These are phyloP conservation scores for Pleurotus giganteus DNA, from an alignment of 768 basidiomycete species.

Conservation along the genomic window DNA sequence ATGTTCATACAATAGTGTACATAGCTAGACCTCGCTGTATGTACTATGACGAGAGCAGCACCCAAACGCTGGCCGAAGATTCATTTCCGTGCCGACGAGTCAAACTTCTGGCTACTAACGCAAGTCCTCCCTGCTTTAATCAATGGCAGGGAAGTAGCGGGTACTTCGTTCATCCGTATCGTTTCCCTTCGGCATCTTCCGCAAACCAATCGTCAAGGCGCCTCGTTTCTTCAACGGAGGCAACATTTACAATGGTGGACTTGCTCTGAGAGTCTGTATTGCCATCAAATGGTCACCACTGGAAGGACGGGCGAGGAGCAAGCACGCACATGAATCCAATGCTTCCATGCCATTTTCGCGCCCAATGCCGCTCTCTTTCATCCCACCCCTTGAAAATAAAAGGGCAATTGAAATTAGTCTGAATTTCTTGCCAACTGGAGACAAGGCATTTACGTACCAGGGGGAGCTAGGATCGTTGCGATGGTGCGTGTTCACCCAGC, in stretches of 20 bases:
- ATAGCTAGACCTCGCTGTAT: background rate
- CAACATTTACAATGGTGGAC: conserved; percentile 75
- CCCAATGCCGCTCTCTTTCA: conserved; percentile 88
- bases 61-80: background rate
- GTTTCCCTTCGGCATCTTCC: conserved; percentile 44
- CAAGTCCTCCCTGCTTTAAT: background rate
- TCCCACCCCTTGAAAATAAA: conserved; percentile 64
- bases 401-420: conserved; percentile 3
- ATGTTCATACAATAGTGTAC: conserved; percentile 1
- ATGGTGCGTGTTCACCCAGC: conserved; percentile 90
- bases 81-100: background rate
- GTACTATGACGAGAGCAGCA: background rate
- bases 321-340: conserved; percentile 66
- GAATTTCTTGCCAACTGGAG: background rate
- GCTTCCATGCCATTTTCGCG: conserved; percentile 86
- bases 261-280: conserved; percentile 79
- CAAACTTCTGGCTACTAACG: background rate
- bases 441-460: conserved; percentile 48
- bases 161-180: conserved; percentile 55
- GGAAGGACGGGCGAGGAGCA: background rate
- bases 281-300: background rate
- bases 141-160: background rate
- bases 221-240: conserved; percentile 55
- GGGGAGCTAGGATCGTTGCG: conserved; percentile 88
- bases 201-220: conserved; percentile 78